Conservation (phyloP, 139 green algal genomes). For the Deuterostichococcus epilithicus region DNA sequence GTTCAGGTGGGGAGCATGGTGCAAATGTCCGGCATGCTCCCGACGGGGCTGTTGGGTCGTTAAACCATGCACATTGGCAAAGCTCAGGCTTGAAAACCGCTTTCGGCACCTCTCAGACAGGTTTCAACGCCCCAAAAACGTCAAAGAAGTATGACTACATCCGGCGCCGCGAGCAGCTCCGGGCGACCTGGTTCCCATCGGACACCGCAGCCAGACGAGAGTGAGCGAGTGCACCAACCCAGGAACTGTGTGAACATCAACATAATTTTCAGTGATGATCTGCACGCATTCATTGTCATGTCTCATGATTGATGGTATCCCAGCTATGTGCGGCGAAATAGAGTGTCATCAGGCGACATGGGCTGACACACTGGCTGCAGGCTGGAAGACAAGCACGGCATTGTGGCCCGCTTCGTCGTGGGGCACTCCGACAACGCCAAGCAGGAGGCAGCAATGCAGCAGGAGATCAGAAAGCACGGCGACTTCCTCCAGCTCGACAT, state of each 20-base stretch:
- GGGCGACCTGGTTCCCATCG: conserved; percentile 54
- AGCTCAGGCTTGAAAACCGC: no score
- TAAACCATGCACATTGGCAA: no score
- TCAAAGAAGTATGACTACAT: conserved; percentile 51
- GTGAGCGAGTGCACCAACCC: conserved; percentile 6
- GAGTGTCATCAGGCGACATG: background rate
- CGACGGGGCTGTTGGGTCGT: no score
- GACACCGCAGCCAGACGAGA: conserved; percentile 1
- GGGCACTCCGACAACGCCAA: conserved; percentile 28
- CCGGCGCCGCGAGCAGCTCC: conserved; percentile 30
- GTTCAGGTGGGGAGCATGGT: background rate
- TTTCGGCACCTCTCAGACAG: no score
- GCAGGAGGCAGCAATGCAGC: conserved; percentile 26
- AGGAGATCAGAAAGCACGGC: conserved; percentile 30
- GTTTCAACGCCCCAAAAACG: conserved; percentile 22
- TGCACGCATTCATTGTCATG: background rate
- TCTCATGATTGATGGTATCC: background rate
- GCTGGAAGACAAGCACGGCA: conserved; percentile 32
- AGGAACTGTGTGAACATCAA: background rate
- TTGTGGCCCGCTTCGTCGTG: conserved; percentile 62
- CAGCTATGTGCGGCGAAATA: background rate
- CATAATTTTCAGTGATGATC: background rate
- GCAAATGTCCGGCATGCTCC: no score
- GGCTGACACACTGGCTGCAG: background rate
- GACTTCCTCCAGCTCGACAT: conserved; percentile 54